A percentile compares a stretch with the other conserved stretches of the same genome.
Conservation (phyloP, 495 filamentous ascomycete genomes). For the Amphirosellinia nigrospora region DNA sequence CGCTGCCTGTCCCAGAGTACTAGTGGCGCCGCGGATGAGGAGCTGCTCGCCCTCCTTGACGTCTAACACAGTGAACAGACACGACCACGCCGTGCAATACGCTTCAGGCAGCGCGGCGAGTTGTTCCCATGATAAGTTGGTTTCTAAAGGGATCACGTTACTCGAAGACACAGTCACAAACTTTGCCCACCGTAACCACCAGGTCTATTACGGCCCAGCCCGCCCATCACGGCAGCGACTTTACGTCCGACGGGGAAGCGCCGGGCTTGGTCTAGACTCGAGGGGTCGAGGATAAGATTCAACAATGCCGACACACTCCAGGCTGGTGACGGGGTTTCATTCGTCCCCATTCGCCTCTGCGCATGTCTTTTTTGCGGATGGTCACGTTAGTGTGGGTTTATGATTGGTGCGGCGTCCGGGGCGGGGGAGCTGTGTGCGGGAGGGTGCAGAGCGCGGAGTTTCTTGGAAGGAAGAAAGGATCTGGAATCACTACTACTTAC, state of each 20-base stretch:
- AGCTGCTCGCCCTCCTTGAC: constrained; percentile 42
- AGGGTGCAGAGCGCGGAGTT: background rate
- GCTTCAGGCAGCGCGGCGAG: constrained; percentile 53
- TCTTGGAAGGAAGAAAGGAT: background rate
- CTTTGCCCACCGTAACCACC: constrained; percentile 54
- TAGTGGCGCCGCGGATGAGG: constrained; percentile 52
- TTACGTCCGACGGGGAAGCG: constrained; percentile 44
- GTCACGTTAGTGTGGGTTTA: background rate
- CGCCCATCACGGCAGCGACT: constrained; percentile 54
- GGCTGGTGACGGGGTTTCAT: constrained; percentile 49
- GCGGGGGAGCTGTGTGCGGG: background rate
- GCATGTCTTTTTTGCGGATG: constrained; percentile 45
- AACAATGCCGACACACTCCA: constrained; percentile 56
- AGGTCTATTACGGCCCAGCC: constrained; percentile 46
- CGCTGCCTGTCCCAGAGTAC: constrained; percentile 52
- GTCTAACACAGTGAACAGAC: constrained; percentile 47
- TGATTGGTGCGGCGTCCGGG: background rate
- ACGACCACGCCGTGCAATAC: constrained; percentile 54
- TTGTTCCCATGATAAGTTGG: constrained; percentile 45
- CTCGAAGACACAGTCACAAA: constrained; percentile 42
- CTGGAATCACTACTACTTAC: background rate
- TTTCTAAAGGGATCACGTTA: constrained; percentile 47
- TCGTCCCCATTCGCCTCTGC: constrained; percentile 59
- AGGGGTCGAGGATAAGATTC: constrained; percentile 31
- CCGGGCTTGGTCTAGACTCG: constrained; percentile 5